phyloP scores from a whole-genome alignment of 345 rosid genomes.

The Eucalyptus paniculata region DNA sequence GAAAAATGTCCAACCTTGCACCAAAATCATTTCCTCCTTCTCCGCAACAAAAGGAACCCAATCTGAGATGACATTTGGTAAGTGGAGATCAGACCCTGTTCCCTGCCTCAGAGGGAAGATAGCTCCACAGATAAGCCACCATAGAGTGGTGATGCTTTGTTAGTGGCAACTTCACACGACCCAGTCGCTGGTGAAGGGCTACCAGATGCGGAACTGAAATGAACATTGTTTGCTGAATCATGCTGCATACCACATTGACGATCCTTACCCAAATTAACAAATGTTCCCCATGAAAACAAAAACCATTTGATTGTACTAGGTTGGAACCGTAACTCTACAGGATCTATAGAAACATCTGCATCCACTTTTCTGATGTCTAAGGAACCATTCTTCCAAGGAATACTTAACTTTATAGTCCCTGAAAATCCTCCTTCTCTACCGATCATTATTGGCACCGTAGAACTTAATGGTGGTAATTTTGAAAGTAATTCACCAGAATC shows the following conservation, averaged over 20 bases:
- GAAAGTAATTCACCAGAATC: conserved; percentile 5
- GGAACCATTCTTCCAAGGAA: conserved; percentile 94
- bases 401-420: conserved; percentile 70
- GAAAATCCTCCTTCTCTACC: conserved; percentile 71
- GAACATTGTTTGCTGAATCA: conserved; percentile 24
- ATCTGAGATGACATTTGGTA: conserved; percentile 60
- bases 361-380: conserved; percentile 82
- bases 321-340: conserved; percentile 61
- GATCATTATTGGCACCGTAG: conserved; percentile 37
- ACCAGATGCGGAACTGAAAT: conserved; percentile 26
- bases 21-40: conserved; percentile 58
- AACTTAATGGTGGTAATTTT: conserved; percentile 2
- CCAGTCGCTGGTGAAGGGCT: conserved; percentile 10
- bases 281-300: conserved; percentile 41
- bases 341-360: conserved; percentile 66
- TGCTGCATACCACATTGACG: not conserved
- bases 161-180: conserved; percentile 9
- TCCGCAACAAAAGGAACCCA: conserved; percentile 59
- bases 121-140: conserved; percentile 13
- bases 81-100: conserved; percentile 20
- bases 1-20: conserved; percentile 52
- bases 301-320: conserved; percentile 68
- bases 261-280: conserved; percentile 16
- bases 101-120: conserved; percentile 27
- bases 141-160: not conserved